A percentile compares a stretch with the other conserved stretches of the same genome.
phyloP scores from a whole-genome alignment of 495 filamentous ascomycete genomes.

The Aspergillus leporis region DNA sequence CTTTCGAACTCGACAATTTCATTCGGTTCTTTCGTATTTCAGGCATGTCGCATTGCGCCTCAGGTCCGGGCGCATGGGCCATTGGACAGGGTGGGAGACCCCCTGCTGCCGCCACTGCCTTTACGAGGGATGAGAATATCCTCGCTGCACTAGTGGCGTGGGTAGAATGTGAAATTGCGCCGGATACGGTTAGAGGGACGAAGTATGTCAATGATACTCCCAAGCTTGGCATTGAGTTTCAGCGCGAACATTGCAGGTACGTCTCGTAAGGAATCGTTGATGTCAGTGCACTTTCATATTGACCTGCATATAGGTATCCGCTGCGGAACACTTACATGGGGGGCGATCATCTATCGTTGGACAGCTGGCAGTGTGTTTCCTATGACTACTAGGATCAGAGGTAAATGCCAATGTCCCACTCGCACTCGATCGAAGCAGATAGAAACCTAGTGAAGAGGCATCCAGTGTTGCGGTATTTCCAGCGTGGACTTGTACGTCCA shows the following conservation, averaged over 20 bases:
- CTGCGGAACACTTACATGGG: conserved; percentile 3
- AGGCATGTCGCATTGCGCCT: conserved; percentile 44
- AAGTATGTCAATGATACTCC: conserved; percentile 43
- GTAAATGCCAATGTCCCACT: too few species aligned
- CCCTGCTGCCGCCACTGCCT: conserved; percentile 15
- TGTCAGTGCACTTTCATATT: background rate
- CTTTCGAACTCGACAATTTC: conserved; percentile 41
- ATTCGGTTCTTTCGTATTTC: conserved; percentile 51
- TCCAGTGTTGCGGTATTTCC: too few species aligned
- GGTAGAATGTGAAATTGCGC: conserved; percentile 50
- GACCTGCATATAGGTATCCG: conserved; percentile 1
- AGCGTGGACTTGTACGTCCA: too few species aligned
- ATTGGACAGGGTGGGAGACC: conserved; percentile 38
- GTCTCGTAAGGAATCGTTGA: background rate
- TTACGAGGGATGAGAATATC: conserved; percentile 25
- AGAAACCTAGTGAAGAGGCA: too few species aligned
- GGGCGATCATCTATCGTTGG: background rate
- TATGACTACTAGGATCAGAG: too few species aligned
- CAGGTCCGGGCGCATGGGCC: conserved; percentile 45
- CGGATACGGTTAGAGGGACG: conserved; percentile 43
- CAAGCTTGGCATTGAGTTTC: conserved; percentile 29
- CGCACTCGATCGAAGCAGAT: too few species aligned
- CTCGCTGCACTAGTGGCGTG: conserved; percentile 47
- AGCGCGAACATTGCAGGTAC: conserved; percentile 40
- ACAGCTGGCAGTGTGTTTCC: too few species aligned